These are phyloP conservation scores for Yarrowia galli DNA, from an alignment of 1,139 yeast species.

Conservation along the genomic window DNA sequence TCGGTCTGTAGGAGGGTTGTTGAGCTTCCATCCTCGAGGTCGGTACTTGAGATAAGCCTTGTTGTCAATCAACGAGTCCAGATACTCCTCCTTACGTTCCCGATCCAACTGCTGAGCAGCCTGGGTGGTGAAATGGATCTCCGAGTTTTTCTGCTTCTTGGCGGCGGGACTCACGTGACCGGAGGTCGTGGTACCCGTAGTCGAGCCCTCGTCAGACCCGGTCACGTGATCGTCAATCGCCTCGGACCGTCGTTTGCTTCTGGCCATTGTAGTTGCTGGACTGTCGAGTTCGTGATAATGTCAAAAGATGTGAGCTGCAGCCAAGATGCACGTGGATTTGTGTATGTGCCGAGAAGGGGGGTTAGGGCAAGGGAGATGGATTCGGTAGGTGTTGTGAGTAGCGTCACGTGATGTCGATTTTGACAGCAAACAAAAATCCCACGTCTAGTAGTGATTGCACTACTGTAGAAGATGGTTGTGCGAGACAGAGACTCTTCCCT, in stretches of 20 bases:
- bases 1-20: constrained; percentile 82
- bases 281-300: background rate
- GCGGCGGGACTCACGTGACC: constrained; percentile 1
- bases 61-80: constrained; percentile 37
- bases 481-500: too few species aligned
- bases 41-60: constrained; percentile 41
- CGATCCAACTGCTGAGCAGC: constrained; percentile 32
- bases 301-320: constrained; percentile 3
- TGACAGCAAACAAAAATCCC: background rate
- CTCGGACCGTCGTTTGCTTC: constrained; percentile 17
- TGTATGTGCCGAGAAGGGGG: background rate
- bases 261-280: background rate
- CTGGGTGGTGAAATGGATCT: constrained; percentile 18
- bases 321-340: constrained; percentile 18
- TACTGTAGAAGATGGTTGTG: too few species aligned
- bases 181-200: background rate
- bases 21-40: constrained; percentile 59
- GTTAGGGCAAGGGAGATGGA: background rate
- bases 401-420: background rate
- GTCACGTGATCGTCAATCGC: constrained; percentile 9
- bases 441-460: too few species aligned
- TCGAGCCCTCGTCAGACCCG: background rate
- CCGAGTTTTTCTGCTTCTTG: constrained; percentile 23
- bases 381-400: background rate
- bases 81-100: constrained; percentile 32